Evolutionary conservation across 179 eudicot species (phyloP), one percentile per base, ranked within the genome.

Genomic region (Silene coronaria): DNA sequence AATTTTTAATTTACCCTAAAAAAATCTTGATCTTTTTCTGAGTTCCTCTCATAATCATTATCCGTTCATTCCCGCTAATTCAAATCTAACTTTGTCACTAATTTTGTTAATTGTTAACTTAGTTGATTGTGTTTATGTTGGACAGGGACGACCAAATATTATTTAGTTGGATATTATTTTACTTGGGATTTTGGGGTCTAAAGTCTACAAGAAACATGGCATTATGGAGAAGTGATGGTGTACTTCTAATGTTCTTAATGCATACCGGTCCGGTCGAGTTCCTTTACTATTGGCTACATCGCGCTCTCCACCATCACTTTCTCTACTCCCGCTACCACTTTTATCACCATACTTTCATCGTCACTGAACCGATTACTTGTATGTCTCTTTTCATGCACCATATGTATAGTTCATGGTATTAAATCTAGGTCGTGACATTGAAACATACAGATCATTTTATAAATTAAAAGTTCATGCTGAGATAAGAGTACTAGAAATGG

Each of bases 321-420:
- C 87, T 89, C 60, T 89, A 86, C 80, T 84, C 89, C 10, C 87
- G 93, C 65, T 89, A 88, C 77, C 93, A 89, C 60, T 87, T 88
- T 5, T 89, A 88, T 58, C 93, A 89, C 82, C 93, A 89, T 67
- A 80, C 91, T 17, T 89, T 91, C 71, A 85, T 89, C 21, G 91
- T 80, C 28, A 89, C 93, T 0, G 91, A 89, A 77, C 93, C 93
- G 51, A 83, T 86, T 9, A 86, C 88, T 1, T 85, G 93, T 89
- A 77, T 75, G 58, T 51, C 58, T 42, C 48, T 2, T 42, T 42
- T 42, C 48, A 38, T 38, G 12, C 5, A 38, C 9, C 45, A 28
- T 28, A 28, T 28, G 3, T 1, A 1, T 28, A 1, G 3, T 28
- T 3, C 32, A 28, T 28, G 32, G 32, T 28, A 28, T 28, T 28